Conservation (phyloP, 352 stramenopile species). For the Hyaloperonospora brassicae region DNA sequence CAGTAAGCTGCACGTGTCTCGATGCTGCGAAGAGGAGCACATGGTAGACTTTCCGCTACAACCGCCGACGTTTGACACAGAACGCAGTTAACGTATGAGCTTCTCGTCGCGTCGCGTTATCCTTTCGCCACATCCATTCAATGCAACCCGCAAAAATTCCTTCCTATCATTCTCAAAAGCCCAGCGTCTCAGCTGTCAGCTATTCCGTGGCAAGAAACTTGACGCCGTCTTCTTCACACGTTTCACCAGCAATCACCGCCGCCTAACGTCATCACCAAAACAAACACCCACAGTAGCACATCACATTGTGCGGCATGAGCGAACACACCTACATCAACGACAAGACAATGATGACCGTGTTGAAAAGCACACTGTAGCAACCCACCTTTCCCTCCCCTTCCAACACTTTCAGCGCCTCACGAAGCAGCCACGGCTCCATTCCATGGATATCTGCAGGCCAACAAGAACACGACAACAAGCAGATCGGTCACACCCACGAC, state of each 20-base stretch:
- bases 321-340: no score
- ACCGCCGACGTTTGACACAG: no score
- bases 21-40: no score
- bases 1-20: no score
- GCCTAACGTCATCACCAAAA: slow-evolving; percentile 24
- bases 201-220: slow-evolving; percentile 75
- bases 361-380: not conserved
- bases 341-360: no score
- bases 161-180: slow-evolving; percentile 5
- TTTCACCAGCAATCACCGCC: slow-evolving; percentile 71
- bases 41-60: no score
- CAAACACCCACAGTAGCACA: no score
- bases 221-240: slow-evolving; percentile 78
- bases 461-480: no score
- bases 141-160: no score
- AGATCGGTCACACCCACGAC: no score
- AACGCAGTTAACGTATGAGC: no score
- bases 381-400: slow-evolving; percentile 66
- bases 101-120: slow-evolving; percentile 19
- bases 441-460: slow-evolving; percentile 49
- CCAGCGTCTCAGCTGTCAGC: not conserved
- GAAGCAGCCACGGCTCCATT: slow-evolving; percentile 79
- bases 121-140: slow-evolving; percentile 9
- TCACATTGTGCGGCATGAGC: no score
- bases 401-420: slow-evolving; percentile 64